Evolutionary conservation across 1,284 basidiomycete species (phyloP).

Genomic region (Psilocybe mexicana): DNA sequence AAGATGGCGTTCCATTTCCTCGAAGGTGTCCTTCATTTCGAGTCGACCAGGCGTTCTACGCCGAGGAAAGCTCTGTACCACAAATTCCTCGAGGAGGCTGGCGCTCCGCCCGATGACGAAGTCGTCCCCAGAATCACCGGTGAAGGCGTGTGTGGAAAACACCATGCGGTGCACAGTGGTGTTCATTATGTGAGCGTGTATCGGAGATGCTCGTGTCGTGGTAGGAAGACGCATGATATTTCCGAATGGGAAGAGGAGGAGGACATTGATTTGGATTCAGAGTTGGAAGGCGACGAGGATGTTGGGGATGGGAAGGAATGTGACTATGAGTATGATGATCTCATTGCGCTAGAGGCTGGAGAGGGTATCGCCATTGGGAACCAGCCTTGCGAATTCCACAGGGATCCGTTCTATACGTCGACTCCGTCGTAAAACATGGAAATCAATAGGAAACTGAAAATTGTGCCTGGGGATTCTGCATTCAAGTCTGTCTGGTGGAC

Average conservation of each 20-base stretch:
- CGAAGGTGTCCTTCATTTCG: conserved; percentile 69
- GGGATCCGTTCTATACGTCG: conserved; percentile 33
- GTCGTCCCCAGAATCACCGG: conserved; percentile 68
- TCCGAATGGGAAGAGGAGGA: neutral
- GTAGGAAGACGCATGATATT: neutral
- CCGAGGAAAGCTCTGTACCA: conserved; percentile 78
- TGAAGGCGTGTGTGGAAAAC: conserved; percentile 59
- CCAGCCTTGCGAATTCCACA: conserved; percentile 70
- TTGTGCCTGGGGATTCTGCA: too few species aligned
- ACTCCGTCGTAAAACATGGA: too few species aligned
- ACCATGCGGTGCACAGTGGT: conserved; percentile 58
- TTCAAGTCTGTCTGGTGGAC: too few species aligned
- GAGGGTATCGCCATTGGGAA: conserved; percentile 71
- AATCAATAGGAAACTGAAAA: too few species aligned
- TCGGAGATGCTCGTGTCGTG: neutral
- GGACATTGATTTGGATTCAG: conserved; percentile 4
- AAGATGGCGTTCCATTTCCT: conserved; percentile 75
- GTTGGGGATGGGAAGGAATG: conserved; percentile 14
- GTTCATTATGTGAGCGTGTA: conserved; percentile 29
- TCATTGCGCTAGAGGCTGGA: conserved; percentile 53
- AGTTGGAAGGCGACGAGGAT: conserved; percentile 3
- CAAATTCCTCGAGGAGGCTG: conserved; percentile 59
- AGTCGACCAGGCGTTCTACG: conserved; percentile 75
- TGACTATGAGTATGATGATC: conserved; percentile 30
- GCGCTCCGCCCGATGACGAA: conserved; percentile 45